A percentile compares a stretch with the other conserved stretches of the same genome.
These are phyloP conservation scores for Mikania micrantha DNA, from an alignment of 129 eudicot genomes.

Conservation along the genomic window DNA sequence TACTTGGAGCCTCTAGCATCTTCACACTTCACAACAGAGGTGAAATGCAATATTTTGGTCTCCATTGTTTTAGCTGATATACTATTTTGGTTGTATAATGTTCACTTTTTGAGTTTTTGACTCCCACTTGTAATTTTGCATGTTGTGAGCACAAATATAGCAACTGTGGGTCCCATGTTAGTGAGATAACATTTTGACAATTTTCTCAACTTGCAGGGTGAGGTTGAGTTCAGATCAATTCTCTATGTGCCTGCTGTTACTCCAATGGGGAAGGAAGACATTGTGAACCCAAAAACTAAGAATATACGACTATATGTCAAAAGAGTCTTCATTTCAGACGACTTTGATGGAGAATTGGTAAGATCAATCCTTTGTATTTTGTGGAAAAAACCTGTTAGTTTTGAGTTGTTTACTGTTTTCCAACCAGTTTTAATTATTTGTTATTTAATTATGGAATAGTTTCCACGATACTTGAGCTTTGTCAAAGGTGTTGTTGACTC, in stretches of 20 bases:
- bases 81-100: not conserved
- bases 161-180: not conserved
- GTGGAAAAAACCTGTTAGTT: not conserved
- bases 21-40: constrained; percentile 97
- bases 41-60: constrained; percentile 16
- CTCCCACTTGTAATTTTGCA: not conserved
- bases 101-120: not conserved
- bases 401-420: not conserved
- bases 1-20: constrained; percentile 93
- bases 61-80: not conserved
- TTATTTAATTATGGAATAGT: constrained; percentile 34
- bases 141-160: not conserved
- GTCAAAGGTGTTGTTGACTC: constrained; percentile 97
- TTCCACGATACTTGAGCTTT: constrained; percentile 88
- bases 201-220: constrained; percentile 55
- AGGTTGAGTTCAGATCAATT: constrained; percentile 89
- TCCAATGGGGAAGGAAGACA: constrained; percentile 78
- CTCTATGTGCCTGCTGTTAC: constrained; percentile 76
- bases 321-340: constrained; percentile 91
- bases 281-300: constrained; percentile 76
- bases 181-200: not conserved
- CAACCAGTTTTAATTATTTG: not conserved
- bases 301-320: constrained; percentile 92
- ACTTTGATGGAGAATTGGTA: constrained; percentile 97
- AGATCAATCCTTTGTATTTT: constrained; percentile 4